A percentile compares a stretch with the other conserved stretches of the same genome.
Conservation (phyloP, 2,329 filamentous ascomycete species). For the Rhinocladiella mackenziei region DNA sequence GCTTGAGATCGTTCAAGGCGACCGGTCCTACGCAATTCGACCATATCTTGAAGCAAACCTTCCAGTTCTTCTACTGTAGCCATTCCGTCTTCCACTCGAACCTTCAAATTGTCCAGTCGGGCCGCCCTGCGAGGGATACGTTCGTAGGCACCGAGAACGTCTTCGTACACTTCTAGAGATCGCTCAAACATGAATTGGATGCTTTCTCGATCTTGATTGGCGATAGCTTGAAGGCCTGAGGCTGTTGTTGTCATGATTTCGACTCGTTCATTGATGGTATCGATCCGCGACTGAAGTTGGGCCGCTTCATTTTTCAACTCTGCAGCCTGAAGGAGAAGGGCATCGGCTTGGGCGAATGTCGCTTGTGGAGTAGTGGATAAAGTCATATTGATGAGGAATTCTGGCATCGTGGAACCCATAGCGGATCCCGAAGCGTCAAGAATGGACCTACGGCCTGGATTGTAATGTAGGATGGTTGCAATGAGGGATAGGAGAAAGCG, state of each 20-base stretch:
- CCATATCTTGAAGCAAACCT: slow-evolving; percentile 1
- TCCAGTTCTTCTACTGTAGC: slow-evolving; percentile 14
- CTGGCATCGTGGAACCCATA: slow-evolving; percentile 14
- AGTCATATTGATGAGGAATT: slow-evolving; percentile 5
- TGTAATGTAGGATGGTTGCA: not conserved
- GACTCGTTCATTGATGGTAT: slow-evolving; percentile 9
- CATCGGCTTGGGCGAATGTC: slow-evolving; percentile 13
- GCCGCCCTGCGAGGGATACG: slow-evolving; percentile 1
- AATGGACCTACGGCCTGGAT: not conserved
- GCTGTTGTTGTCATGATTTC: slow-evolving; percentile 14
- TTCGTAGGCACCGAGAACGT: slow-evolving; percentile 4
- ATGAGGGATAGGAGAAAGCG: too few relatives aligned
- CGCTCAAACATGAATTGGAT: slow-evolving; percentile 12
- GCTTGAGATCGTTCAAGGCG: slow-evolving; percentile 4
- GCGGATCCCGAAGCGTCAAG: not conserved
- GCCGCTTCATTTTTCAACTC: slow-evolving; percentile 7
- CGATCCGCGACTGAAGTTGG: slow-evolving; percentile 6
- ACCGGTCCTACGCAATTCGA: not conserved
- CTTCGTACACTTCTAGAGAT: slow-evolving; percentile 1
- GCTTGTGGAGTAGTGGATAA: slow-evolving; percentile 13
- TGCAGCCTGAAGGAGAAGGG: slow-evolving; percentile 10
- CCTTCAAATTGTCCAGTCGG: slow-evolving; percentile 5
- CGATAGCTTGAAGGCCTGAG: slow-evolving; percentile 12
- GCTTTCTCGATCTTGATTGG: slow-evolving; percentile 8
- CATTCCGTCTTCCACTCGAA: slow-evolving; percentile 16